These are phyloP conservation scores for Puccinia triticina DNA, from an alignment of 1,284 basidiomycete genomes.

Conservation along the genomic window DNA sequence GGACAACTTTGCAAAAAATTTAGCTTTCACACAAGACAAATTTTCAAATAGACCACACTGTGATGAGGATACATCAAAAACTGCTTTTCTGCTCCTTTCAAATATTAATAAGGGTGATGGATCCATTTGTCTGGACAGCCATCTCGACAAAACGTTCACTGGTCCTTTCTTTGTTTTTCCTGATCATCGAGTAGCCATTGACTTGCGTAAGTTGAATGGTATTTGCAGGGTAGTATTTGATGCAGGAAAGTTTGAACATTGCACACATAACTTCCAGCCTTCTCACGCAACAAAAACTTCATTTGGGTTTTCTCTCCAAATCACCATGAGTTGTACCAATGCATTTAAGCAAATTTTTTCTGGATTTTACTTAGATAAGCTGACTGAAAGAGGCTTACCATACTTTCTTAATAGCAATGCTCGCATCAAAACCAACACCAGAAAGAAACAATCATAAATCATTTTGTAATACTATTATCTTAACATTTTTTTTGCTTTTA, in stretches of 20 bases:
- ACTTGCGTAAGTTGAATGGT: conserved; percentile 2
- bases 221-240: background rate
- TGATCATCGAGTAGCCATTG: conserved; percentile 9
- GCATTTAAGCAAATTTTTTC: background rate
- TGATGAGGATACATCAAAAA: background rate
- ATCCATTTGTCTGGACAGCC: background rate
- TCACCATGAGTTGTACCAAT: background rate
- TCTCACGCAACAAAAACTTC: background rate
- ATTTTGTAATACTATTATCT: too few relatives aligned
- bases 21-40: background rate
- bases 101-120: background rate
- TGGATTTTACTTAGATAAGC: background rate
- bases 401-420: background rate
- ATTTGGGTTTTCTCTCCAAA: conserved; percentile 15
- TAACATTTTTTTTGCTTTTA: too few relatives aligned
- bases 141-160: background rate
- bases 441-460: too few relatives aligned
- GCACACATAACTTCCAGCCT: conserved; percentile 5
- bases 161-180: conserved; percentile 18
- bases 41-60: background rate
- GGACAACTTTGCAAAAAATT: background rate
- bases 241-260: background rate
- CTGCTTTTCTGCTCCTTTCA: background rate
- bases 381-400: background rate
- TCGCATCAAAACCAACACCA: too few relatives aligned